Evolutionary conservation across 2,329 filamentous ascomycete genomes (phyloP).

Genomic region (Fonsecaea erecta): DNA sequence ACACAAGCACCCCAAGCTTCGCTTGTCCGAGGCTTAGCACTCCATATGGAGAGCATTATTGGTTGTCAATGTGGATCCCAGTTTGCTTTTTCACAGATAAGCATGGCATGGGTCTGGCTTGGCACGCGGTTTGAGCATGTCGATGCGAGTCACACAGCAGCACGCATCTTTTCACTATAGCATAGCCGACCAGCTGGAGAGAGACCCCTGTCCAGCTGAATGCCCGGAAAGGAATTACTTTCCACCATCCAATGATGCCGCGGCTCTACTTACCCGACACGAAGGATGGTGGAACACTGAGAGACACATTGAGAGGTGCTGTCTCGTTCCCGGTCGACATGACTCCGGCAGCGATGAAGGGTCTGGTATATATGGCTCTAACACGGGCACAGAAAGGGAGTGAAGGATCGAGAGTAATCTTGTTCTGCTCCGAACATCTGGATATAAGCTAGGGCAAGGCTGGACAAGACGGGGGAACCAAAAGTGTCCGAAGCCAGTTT

Average conservation of each 20-base stretch:
- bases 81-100: background rate
- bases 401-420: too few species aligned
- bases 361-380: too few species aligned
- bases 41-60: background rate
- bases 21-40: constrained; percentile 1
- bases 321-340: background rate
- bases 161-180: background rate
- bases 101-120: background rate
- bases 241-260: background rate
- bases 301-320: background rate
- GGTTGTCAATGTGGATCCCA: background rate
- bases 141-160: background rate
- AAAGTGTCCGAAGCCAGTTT: too few species aligned
- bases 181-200: background rate
- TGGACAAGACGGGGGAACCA: too few species aligned
- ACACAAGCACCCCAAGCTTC: constrained; percentile 18
- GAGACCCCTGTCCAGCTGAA: background rate
- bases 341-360: background rate
- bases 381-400: too few species aligned
- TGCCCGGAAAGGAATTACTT: background rate
- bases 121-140: background rate
- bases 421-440: too few species aligned
- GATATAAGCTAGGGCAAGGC: too few species aligned
- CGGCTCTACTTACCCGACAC: background rate
- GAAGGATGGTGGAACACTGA: background rate